A percentile compares a stretch with the other conserved stretches of the same genome.
phyloP scores from a whole-genome alignment of 306 rosid genomes.

The Citrullus mucosospermus region DNA sequence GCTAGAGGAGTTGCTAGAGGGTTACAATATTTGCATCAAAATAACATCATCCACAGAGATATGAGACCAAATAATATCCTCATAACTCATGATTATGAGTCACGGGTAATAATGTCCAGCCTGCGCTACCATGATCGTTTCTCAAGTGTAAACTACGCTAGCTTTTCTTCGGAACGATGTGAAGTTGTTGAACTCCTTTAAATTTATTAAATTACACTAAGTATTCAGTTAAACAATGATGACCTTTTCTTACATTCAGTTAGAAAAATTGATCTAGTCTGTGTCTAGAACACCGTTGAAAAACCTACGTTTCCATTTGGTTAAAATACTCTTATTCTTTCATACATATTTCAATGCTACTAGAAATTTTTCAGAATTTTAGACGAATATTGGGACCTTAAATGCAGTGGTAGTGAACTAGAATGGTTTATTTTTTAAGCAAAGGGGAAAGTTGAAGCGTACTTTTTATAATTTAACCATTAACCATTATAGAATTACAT shows the following conservation, averaged over 20 bases:
- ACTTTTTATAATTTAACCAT: too few species aligned
- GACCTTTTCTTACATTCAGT: constrained; percentile 14
- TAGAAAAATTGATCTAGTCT: constrained; percentile 44
- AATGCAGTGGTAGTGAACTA: too few species aligned
- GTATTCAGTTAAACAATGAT: not conserved
- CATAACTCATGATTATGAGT: constrained; percentile 56
- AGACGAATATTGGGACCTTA: too few species aligned
- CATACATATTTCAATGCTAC: too few species aligned
- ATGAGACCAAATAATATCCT: constrained; percentile 80
- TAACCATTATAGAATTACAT: not conserved
- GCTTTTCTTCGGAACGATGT: not conserved
- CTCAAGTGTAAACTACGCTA: not conserved
- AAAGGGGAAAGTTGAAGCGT: too few species aligned
- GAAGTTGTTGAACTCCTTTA: not conserved
- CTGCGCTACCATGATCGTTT: not conserved
- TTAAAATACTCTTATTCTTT: too few species aligned
- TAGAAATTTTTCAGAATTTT: too few species aligned
- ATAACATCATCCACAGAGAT: constrained; percentile 74
- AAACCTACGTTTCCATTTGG: too few species aligned
- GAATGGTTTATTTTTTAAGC: too few species aligned
- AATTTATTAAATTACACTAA: not conserved
- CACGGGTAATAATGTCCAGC: constrained; percentile 40
- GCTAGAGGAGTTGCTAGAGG: constrained; percentile 76
- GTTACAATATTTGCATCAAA: constrained; percentile 54
- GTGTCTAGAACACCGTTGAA: not conserved